Conservation (phyloP, 148 eudicot species). For the Bassia scoparia region DNA sequence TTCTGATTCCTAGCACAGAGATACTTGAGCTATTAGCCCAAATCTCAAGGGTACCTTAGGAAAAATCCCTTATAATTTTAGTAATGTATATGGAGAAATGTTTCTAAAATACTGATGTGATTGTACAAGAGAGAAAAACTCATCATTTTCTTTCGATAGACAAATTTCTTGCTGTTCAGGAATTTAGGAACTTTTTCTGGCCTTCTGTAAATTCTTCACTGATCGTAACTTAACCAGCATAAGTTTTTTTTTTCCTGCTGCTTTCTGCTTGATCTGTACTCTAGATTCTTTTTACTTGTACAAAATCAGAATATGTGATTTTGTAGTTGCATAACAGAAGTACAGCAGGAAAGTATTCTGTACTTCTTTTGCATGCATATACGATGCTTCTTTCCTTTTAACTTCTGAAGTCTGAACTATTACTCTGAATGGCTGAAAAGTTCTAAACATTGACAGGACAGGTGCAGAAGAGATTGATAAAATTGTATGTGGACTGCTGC, state of each 20-base stretch:
- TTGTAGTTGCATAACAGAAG: not conserved
- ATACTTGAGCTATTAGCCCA: too few species aligned
- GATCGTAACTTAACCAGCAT: not conserved
- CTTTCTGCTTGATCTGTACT: too few species aligned
- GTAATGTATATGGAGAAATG: too few species aligned
- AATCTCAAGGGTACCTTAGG: too few species aligned
- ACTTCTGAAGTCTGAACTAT: not conserved
- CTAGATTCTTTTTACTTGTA: not conserved
- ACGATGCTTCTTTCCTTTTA: not conserved
- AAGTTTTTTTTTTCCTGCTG: not conserved
- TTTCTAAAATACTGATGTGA: not conserved
- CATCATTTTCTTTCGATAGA: not conserved
- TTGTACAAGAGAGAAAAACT: not conserved
- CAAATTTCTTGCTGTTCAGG: not conserved
- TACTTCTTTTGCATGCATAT: not conserved
- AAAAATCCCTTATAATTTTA: too few species aligned
- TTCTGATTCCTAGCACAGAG: too few species aligned
- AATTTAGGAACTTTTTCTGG: not conserved
- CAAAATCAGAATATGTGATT: not conserved
- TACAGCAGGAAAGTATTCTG: not conserved
- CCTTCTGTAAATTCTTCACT: not conserved
- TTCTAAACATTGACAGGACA: conserved; percentile 48
- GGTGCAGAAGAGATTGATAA: conserved; percentile 82
- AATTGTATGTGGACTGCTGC: conserved; percentile 71
- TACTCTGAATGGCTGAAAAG: not conserved